Percentiles rank a stretch among this genome's conserved stretches.
These are phyloP conservation scores for Mucor sp. DNA, from an alignment of 371 early-diverging fungal genomes.

Conservation along the genomic window DNA sequence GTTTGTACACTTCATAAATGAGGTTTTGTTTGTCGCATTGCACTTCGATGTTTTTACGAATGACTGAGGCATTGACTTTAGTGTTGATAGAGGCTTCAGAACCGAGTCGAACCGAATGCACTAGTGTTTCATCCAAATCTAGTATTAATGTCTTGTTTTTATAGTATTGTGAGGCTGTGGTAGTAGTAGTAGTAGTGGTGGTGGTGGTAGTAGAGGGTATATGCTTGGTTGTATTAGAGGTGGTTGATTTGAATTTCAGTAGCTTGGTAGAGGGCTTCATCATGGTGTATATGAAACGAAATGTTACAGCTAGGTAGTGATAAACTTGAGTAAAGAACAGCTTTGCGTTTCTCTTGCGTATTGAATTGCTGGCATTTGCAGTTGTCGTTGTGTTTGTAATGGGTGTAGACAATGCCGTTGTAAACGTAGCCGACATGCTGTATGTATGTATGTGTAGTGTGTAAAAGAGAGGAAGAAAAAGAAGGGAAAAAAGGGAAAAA, in stretches of 20 bases:
- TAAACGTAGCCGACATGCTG: conserved; percentile 16
- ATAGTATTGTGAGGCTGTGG: conserved; percentile 32
- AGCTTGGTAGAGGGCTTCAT: background rate
- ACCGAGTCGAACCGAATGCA: conserved; percentile 75
- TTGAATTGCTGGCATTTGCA: conserved; percentile 2
- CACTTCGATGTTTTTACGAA: conserved; percentile 77
- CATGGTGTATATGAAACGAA: conserved; percentile 15
- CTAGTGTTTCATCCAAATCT: conserved; percentile 97
- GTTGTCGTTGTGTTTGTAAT: background rate
- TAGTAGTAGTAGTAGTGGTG: conserved; percentile 19
- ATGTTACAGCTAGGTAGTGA: conserved; percentile 12
- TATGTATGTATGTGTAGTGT: background rate
- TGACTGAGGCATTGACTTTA: conserved; percentile 33
- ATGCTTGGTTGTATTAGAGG: background rate
- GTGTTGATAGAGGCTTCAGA: conserved; percentile 20
- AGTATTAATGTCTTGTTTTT: conserved; percentile 86
- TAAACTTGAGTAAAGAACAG: conserved; percentile 19
- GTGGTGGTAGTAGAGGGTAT: conserved; percentile 1
- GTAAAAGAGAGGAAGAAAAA: background rate
- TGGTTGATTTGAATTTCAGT: background rate
- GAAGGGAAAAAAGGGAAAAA: conserved; percentile 3
- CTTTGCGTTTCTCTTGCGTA: conserved; percentile 10
- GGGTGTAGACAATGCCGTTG: conserved; percentile 14
- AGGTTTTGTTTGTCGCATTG: conserved; percentile 86
- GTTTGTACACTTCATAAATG: conserved; percentile 94